These are phyloP conservation scores for Venturia effusa DNA, from an alignment of 2,329 filamentous ascomycete species.

Conservation along the genomic window DNA sequence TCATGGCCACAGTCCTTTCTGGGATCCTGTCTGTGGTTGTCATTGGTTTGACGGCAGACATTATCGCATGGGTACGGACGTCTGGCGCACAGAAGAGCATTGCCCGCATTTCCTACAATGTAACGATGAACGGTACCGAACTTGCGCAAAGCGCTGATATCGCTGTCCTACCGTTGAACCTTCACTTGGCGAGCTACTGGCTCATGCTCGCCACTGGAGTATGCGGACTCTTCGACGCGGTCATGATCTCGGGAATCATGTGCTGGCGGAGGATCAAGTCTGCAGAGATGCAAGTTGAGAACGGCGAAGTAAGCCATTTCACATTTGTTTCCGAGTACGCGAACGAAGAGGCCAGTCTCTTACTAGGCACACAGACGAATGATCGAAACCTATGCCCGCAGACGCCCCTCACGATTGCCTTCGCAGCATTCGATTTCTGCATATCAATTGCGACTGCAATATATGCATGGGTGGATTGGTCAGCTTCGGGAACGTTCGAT, in stretches of 20 bases:
- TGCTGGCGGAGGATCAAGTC: constrained; percentile 6
- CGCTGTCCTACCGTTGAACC: constrained; percentile 1
- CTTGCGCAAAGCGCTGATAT: not conserved
- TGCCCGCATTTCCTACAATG: constrained; percentile 5
- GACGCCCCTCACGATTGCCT: constrained; percentile 1
- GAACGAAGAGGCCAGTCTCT: not conserved
- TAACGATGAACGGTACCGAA: constrained; percentile 6
- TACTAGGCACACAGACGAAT: constrained; percentile 5
- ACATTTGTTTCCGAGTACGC: not conserved
- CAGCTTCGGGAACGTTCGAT: constrained; percentile 4
- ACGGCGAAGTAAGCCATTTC: not conserved
- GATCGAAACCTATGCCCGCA: constrained; percentile 9
- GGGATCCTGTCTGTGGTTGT: constrained; percentile 9
- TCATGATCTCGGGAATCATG: not conserved
- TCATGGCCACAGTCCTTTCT: constrained; percentile 3
- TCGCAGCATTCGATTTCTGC: constrained; percentile 5
- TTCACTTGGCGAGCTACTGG: constrained; percentile 2
- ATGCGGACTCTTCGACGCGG: constrained; percentile 5
- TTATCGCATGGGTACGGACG: not conserved
- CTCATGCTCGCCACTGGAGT: constrained; percentile 8
- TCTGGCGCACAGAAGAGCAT: not conserved
- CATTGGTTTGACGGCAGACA: constrained; percentile 6
- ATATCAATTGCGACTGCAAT: not conserved
- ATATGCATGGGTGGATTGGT: constrained; percentile 7
- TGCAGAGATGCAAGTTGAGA: constrained; percentile 6